Percentiles rank a stretch among this genome's conserved stretches.
These are phyloP conservation scores for Apiospora saccharicola DNA, from an alignment of 2,329 filamentous ascomycete species.

Conservation along the genomic window DNA sequence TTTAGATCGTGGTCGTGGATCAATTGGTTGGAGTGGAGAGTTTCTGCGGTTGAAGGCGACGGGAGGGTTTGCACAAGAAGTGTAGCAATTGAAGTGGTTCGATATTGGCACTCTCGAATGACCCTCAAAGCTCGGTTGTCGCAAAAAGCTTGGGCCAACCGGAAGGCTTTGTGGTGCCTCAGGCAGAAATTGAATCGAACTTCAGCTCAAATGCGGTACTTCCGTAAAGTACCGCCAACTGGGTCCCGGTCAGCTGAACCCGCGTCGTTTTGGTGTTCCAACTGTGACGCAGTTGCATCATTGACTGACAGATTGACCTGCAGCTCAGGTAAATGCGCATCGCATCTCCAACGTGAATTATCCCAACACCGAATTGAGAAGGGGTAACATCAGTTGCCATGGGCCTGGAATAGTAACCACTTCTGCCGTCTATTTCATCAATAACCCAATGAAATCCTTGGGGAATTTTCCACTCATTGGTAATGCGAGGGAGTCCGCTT, in stretches of 20 bases:
- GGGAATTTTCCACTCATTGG: neutral
- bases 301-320: neutral
- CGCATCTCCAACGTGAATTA: neutral
- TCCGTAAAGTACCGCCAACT: neutral
- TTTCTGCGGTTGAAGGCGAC: neutral
- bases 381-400: neutral
- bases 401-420: neutral
- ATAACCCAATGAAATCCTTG: neutral
- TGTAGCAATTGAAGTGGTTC: slow-evolving; percentile 22
- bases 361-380: neutral
- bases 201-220: neutral
- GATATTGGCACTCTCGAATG: slow-evolving; percentile 19
- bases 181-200: slow-evolving; percentile 4
- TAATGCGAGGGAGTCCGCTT: neutral
- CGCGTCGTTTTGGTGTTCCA: slow-evolving; percentile 11
- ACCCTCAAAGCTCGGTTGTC: slow-evolving; percentile 22
- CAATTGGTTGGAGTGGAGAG: slow-evolving; percentile 23
- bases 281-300: slow-evolving; percentile 11
- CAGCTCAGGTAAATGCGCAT: neutral
- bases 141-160: slow-evolving; percentile 2
- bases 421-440: neutral
- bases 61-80: neutral
- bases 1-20: slow-evolving; percentile 38
- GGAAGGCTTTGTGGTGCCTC: neutral
- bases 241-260: neutral